Percentiles rank a stretch among this genome's conserved stretches.
These are phyloP conservation scores for Babesia ovata DNA, from an alignment of 169 alveolate species.

Conservation along the genomic window DNA sequence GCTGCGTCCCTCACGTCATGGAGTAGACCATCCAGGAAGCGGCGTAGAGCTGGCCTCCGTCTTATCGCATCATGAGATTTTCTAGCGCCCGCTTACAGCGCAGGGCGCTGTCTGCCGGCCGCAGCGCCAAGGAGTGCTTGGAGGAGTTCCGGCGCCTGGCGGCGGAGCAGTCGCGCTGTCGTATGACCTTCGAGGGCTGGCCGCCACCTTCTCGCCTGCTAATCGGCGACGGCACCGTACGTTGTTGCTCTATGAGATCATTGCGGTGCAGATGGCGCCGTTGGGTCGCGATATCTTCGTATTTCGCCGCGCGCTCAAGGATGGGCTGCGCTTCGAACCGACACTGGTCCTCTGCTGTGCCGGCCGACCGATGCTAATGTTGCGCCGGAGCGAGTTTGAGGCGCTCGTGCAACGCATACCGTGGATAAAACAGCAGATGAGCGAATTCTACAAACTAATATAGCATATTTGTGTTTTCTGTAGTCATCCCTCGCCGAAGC, in stretches of 20 bases:
- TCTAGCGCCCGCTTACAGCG: not conserved
- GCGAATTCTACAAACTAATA: conserved; percentile 43
- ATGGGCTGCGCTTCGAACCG: conserved; percentile 60
- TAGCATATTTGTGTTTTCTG: conserved; percentile 2
- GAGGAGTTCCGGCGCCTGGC: conserved; percentile 41
- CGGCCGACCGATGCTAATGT: conserved; percentile 64
- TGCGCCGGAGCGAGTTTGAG: conserved; percentile 45
- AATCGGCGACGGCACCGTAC: conserved; percentile 34
- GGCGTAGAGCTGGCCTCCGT: too few species aligned
- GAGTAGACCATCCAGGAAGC: too few species aligned
- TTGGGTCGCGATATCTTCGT: conserved; percentile 51
- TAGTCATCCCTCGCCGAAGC: conserved; percentile 61
- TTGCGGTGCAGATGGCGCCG: conserved; percentile 33
- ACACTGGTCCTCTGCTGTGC: conserved; percentile 69
- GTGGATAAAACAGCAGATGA: conserved; percentile 46
- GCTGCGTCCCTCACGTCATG: too few species aligned
- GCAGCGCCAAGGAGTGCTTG: conserved; percentile 3
- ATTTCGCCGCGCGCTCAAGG: conserved; percentile 45
- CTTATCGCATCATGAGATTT: not conserved
- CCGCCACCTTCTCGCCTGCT: conserved; percentile 50
- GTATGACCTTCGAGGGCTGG: conserved; percentile 53
- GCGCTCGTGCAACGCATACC: conserved; percentile 46
- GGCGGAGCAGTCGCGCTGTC: conserved; percentile 39
- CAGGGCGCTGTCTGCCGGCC: not conserved
- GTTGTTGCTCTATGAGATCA: not conserved